Evolutionary conservation across 2,329 filamentous ascomycete species (phyloP), one percentile per base, ranked within the genome.

Genomic region (Fusarium sp.): DNA sequence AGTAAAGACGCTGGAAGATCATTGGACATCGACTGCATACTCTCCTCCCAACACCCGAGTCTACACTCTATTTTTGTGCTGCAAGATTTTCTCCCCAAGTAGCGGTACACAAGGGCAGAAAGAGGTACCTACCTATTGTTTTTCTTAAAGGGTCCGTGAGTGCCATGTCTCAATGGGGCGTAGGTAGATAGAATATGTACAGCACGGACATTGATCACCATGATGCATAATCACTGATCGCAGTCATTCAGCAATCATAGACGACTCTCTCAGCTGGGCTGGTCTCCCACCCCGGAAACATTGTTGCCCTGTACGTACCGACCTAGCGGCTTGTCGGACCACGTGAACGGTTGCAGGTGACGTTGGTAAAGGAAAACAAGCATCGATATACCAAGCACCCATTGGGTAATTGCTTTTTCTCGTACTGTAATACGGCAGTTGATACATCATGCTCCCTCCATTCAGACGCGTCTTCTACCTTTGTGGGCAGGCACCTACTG

Each of bases 161-260:
- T 46, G 19, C 26, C 38, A 42, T 61, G 38, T 44, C 22, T 61
- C 57, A 44, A 52, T 53, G 58, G 28, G 26, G 22, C 57, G 56
- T 28, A 54, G 55, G 45, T 17, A n/a, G 8, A 39, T 14, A 21
- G 36, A 50, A 38, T 21, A 34, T 40, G 34, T 34, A 26, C 61
- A 56, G 65, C 60, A 68, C 65, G 47, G 65, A 57, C 65, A 69
- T 53, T 66, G 66, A 66, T 69, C 66, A 69, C 61, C 51, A 62
- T 46, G 47, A 64, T 63, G 47, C 57, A 67, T 65, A 54, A 57
- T 46, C 44, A 65, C 15, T 54, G 38, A 65, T 65, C 39, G 28
- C 28, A 50, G 58, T 24, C 44, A 47, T 42, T 56, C 33, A 63
- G 43, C 44, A 50, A n/a, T 55, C 24, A 49, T 57, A n/a, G 26